Evolutionary conservation across 2,329 filamentous ascomycete species (phyloP).

Genomic region (Talaromyces amestolkiae): DNA sequence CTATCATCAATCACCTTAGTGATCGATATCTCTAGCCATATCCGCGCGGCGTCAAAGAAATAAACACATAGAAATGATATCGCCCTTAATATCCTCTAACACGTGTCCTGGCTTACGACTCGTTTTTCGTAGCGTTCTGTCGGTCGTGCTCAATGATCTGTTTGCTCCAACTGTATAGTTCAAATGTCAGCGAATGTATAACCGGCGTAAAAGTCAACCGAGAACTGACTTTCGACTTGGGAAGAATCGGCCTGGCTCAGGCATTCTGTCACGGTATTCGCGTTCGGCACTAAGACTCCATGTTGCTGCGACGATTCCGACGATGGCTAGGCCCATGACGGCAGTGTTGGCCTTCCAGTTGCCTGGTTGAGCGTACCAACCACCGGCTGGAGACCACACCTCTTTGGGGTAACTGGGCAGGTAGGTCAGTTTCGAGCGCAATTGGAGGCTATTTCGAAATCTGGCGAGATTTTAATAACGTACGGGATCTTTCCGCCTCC

Average conservation of each 20-base stretch:
- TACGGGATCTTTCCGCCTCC: slow-evolving; percentile 77
- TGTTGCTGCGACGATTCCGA: slow-evolving; percentile 65
- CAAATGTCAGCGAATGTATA: slow-evolving; percentile 19
- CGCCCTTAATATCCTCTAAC: slow-evolving; percentile 18
- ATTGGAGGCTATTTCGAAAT: neutral
- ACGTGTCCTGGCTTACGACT: slow-evolving; percentile 31
- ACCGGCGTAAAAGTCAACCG: slow-evolving; percentile 15
- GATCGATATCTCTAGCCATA: slow-evolving; percentile 39
- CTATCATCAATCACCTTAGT: slow-evolving; percentile 27
- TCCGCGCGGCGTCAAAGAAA: slow-evolving; percentile 21
- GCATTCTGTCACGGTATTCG: slow-evolving; percentile 72
- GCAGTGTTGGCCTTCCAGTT: slow-evolving; percentile 96
- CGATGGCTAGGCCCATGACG: slow-evolving; percentile 65
- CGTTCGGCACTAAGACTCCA: slow-evolving; percentile 73
- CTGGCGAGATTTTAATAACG: slow-evolving; percentile 27
- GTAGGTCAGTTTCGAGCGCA: slow-evolving; percentile 25
- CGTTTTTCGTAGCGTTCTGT: slow-evolving; percentile 45
- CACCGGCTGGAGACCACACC: slow-evolving; percentile 97
- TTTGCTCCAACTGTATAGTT: slow-evolving; percentile 61
- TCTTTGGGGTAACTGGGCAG: slow-evolving; percentile 83
- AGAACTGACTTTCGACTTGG: slow-evolving; percentile 74
- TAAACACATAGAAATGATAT: slow-evolving; percentile 23
- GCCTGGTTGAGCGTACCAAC: slow-evolving; percentile 91
- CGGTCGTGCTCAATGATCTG: slow-evolving; percentile 68
- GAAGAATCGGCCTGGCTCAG: slow-evolving; percentile 73